phyloP scores from a whole-genome alignment of 495 filamentous ascomycete genomes.

The Pyronema omphalodes region DNA sequence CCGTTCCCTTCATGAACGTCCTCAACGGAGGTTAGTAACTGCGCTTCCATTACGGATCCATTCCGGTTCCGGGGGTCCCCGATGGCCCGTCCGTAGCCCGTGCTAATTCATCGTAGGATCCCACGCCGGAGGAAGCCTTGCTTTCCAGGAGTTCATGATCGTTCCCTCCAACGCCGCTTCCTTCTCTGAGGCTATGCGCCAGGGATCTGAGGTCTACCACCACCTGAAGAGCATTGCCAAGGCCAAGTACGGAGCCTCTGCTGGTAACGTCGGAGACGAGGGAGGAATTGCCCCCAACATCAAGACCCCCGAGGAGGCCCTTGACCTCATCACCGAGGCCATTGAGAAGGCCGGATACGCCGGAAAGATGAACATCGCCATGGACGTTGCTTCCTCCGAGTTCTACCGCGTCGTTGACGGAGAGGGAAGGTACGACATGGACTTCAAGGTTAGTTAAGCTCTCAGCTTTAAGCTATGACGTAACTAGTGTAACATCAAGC shows the following conservation, averaged over 20 bases:
- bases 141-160: constrained; percentile 99
- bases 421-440: constrained; percentile 90
- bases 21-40: constrained; percentile 64
- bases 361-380: constrained; percentile 86
- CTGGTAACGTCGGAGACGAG: constrained; percentile 97
- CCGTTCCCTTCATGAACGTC: constrained; percentile 99
- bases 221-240: constrained; percentile 93
- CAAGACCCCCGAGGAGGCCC: constrained; percentile 86
- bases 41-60: not conserved
- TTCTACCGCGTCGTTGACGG: constrained; percentile 60
- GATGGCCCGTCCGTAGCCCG: constrained; percentile 6
- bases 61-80: constrained; percentile 11
- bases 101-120: constrained; percentile 33
- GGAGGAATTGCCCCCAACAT: constrained; percentile 99
- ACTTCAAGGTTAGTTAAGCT: constrained; percentile 34
- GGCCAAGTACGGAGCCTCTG: constrained; percentile 98
- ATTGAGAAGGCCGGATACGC: constrained; percentile 93
- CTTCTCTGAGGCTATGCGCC: constrained; percentile 89
- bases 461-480: not conserved
- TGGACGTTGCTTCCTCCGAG: constrained; percentile 98
- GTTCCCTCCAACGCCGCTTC: constrained; percentile 66
- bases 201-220: constrained; percentile 94
- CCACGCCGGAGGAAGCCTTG: constrained; percentile 93
- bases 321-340: constrained; percentile 86
- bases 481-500: not conserved